phyloP scores from a whole-genome alignment of 768 basidiomycete genomes.

The Psilocybe sp. region DNA sequence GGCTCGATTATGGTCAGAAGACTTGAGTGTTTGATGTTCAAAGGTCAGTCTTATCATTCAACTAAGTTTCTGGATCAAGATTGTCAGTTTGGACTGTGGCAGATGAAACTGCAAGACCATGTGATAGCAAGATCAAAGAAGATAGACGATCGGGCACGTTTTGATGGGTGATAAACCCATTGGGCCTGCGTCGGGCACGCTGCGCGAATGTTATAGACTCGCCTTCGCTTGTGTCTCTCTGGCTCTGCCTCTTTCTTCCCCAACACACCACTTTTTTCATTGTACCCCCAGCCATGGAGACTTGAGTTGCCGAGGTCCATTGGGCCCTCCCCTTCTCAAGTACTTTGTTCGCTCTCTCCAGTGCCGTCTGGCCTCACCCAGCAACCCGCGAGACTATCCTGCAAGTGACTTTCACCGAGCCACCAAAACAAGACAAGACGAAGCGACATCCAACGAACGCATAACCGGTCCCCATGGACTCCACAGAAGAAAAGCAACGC shows the following conservation, averaged over 20 bases:
- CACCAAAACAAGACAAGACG: conserved; percentile 6
- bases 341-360: conserved; percentile 33
- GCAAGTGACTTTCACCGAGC: conserved; percentile 10
- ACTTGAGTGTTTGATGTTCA: too few relatives aligned
- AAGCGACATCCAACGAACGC: conserved; percentile 7
- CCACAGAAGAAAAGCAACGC: conserved; percentile 62
- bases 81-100: too few relatives aligned
- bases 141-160: conserved; percentile 1
- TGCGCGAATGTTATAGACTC: neutral
- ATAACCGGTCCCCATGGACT: conserved; percentile 55
- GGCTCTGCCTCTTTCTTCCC: conserved; percentile 10
- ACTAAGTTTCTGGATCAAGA: too few relatives aligned
- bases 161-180: conserved; percentile 1
- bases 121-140: too few relatives aligned
- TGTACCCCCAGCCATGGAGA: conserved; percentile 48
- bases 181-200: neutral
- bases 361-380: conserved; percentile 6
- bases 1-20: too few relatives aligned
- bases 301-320: conserved; percentile 76
- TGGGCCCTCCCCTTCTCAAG: conserved; percentile 63
- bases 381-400: conserved; percentile 15
- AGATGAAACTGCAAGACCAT: too few relatives aligned
- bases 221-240: conserved; percentile 7
- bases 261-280: conserved; percentile 10
- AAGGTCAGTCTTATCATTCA: too few relatives aligned